Conservation (phyloP, 164 flowering plant species). For the Aristolochia fimbriata region DNA sequence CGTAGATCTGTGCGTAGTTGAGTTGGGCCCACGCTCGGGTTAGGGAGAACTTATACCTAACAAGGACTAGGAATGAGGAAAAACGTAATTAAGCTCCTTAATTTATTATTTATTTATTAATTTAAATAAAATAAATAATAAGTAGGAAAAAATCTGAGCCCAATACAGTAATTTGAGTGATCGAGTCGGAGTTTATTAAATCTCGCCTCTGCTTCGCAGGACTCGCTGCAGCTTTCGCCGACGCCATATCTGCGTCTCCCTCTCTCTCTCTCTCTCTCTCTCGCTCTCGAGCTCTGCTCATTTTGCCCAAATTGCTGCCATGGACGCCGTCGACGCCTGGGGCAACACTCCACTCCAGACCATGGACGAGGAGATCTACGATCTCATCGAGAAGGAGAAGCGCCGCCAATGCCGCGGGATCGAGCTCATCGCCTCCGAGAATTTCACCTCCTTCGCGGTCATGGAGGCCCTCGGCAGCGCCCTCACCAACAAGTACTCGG, state of each 20-base stretch:
- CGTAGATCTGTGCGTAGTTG: neutral
- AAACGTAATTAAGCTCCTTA: too few relatives aligned
- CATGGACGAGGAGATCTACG: conserved; percentile 76
- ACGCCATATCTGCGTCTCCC: neutral
- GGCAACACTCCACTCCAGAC: conserved; percentile 61
- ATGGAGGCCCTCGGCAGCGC: conserved; percentile 90
- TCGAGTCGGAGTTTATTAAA: neutral
- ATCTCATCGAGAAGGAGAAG: conserved; percentile 95
- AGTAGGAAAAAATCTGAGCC: neutral
- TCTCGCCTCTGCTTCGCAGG: neutral
- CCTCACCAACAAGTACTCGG: conserved; percentile 96
- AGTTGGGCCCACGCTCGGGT: too few relatives aligned
- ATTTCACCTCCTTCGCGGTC: conserved; percentile 95
- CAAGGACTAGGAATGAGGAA: too few relatives aligned
- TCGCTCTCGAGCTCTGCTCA: neutral
- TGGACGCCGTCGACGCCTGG: conserved; percentile 84
- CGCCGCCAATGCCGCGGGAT: conserved; percentile 91
- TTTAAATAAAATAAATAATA: too few relatives aligned
- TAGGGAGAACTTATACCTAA: too few relatives aligned
- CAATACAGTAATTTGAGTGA: neutral
- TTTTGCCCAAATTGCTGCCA: conserved; percentile 8
- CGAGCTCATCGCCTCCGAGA: conserved; percentile 95
- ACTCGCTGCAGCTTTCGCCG: neutral
- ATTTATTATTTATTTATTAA: too few relatives aligned
- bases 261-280: neutral